These are phyloP conservation scores for Magnusiomyces clavatus DNA, from an alignment of 1,139 yeast genomes.

Conservation along the genomic window DNA sequence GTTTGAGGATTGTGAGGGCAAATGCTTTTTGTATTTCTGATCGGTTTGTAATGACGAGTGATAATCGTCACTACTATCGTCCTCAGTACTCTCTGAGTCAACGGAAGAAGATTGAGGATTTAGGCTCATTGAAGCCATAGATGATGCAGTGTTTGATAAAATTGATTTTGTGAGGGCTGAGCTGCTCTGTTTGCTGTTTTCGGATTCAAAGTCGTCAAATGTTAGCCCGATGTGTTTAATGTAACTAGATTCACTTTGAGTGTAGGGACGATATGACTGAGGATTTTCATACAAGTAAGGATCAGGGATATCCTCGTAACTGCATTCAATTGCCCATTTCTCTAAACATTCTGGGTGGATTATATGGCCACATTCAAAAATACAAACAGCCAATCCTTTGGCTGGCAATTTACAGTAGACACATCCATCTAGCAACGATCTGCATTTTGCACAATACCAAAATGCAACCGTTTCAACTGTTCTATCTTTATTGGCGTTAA, in stretches of 20 bases:
- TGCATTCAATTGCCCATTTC: constrained; percentile 50
- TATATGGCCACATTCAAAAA: constrained; percentile 75
- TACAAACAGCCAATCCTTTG: constrained; percentile 60
- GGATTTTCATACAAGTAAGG: not conserved
- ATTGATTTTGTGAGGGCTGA: not conserved
- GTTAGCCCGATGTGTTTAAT: no score
- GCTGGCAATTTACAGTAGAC: constrained; percentile 76
- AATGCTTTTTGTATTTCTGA: no score
- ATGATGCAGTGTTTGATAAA: no score
- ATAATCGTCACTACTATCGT: no score
- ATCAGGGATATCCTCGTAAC: constrained; percentile 1
- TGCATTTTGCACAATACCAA: constrained; percentile 82
- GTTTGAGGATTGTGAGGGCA: no score
- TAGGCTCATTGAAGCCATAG: no score
- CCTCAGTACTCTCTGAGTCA: no score
- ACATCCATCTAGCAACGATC: constrained; percentile 55
- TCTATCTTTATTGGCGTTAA: constrained; percentile 1
- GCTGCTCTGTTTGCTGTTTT: not conserved
- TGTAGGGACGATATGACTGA: not conserved
- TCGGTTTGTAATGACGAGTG: no score
- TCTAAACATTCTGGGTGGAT: constrained; percentile 78
- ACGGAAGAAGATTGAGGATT: no score
- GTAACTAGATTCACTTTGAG: not conserved
- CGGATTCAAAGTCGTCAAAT: not conserved
- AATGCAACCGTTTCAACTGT: constrained; percentile 40